A percentile compares a stretch with the other conserved stretches of the same genome.
Conservation (phyloP, 176 grass and related monocot genomes). For the Leersia perrieri region DNA sequence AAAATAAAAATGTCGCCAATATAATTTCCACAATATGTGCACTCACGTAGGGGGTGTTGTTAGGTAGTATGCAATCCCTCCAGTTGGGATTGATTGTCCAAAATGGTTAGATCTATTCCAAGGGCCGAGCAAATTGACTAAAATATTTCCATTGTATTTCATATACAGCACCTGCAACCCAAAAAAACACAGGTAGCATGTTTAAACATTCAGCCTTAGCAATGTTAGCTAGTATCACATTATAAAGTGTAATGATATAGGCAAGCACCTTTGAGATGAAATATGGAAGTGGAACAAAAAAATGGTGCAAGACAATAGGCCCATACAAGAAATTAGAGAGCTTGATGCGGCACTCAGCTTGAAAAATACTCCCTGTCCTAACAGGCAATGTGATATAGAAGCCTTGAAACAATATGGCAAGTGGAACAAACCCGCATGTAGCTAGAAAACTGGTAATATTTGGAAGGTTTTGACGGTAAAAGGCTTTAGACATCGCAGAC, state of each 20-base stretch:
- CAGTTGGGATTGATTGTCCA: background rate
- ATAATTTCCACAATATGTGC: background rate
- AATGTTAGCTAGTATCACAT: too few species aligned
- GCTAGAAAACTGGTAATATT: slow-evolving; percentile 20
- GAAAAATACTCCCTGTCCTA: background rate
- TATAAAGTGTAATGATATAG: background rate
- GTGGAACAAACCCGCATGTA: slow-evolving; percentile 15
- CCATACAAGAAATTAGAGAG: background rate
- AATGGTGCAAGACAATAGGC: background rate
- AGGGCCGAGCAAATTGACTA: slow-evolving; percentile 22
- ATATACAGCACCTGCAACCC: slow-evolving; percentile 1
- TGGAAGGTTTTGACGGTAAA: slow-evolving; percentile 21
- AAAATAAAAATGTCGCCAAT: background rate
- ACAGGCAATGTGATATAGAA: slow-evolving; percentile 11
- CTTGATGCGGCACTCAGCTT: background rate
- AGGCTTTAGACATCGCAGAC: slow-evolving; percentile 16
- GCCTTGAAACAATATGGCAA: slow-evolving; percentile 20
- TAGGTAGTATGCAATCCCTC: slow-evolving; percentile 10
- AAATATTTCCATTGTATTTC: slow-evolving; percentile 23
- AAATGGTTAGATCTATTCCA: slow-evolving; percentile 14
- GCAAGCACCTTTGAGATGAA: background rate
- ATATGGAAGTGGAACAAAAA: background rate
- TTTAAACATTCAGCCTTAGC: background rate
- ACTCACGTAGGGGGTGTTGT: slow-evolving; percentile 18
- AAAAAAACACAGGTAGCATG: background rate